phyloP scores from a whole-genome alignment of 179 eudicot species.

The Vitellaria paradoxa region DNA sequence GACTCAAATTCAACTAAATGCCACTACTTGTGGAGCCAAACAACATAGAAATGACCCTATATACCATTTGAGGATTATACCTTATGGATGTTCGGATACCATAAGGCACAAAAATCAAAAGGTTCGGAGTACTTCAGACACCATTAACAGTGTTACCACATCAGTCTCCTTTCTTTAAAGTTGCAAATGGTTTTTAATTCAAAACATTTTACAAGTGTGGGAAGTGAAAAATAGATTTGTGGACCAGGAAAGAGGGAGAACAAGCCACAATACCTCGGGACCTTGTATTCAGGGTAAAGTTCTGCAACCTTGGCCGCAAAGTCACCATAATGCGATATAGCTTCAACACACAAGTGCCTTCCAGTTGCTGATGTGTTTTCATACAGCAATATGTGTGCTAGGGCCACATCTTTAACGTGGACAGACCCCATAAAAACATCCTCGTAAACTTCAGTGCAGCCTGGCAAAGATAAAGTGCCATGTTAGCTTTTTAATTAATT shows the following conservation, averaged over 20 bases:
- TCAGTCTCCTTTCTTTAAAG: background rate
- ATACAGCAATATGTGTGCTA: constrained; percentile 77
- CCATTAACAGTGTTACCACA: background rate
- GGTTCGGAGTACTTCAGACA: background rate
- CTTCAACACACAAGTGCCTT: constrained; percentile 86
- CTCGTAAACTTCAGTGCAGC: constrained; percentile 65
- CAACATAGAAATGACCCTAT: background rate
- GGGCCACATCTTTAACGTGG: constrained; percentile 85
- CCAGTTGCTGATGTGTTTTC: constrained; percentile 73
- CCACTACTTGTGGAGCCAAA: background rate
- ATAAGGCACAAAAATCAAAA: background rate
- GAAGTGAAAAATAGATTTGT: background rate
- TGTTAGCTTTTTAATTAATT: background rate
- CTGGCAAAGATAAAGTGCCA: constrained; percentile 29
- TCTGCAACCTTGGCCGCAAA: constrained; percentile 81
- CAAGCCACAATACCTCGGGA: constrained; percentile 53
- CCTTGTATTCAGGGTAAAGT: constrained; percentile 68
- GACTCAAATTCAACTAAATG: background rate
- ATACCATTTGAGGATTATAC: background rate
- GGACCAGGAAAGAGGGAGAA: background rate
- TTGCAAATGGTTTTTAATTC: background rate
- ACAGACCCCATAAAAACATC: constrained; percentile 78
- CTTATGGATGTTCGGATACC: background rate
- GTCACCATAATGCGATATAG: constrained; percentile 73
- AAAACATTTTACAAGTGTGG: background rate